phyloP scores from a whole-genome alignment of 768 basidiomycete species.

The Ramaria sp. region DNA sequence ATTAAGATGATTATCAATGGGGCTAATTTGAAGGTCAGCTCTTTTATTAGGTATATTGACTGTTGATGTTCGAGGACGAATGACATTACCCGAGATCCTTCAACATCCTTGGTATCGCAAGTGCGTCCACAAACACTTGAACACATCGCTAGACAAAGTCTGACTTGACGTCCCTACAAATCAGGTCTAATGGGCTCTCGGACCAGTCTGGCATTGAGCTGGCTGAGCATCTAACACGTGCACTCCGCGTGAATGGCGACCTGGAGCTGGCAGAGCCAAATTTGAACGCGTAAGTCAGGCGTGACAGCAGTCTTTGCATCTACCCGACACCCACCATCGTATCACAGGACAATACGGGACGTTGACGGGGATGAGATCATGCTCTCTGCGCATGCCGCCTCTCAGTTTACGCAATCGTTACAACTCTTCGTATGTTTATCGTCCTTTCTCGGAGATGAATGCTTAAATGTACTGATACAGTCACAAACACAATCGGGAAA shows the following conservation, averaged over 20 bases:
- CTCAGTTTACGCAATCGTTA: conserved; percentile 73
- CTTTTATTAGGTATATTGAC: conserved; percentile 67
- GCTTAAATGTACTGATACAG: conserved; percentile 25
- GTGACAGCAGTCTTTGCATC: neutral
- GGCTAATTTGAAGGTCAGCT: conserved; percentile 31
- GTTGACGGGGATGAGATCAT: conserved; percentile 52
- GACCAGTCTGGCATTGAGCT: conserved; percentile 39
- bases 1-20: neutral
- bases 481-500: conserved; percentile 73
- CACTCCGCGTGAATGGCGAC: conserved; percentile 62
- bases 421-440: conserved; percentile 62
- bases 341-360: conserved; percentile 27
- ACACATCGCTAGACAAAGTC: neutral
- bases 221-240: conserved; percentile 60
- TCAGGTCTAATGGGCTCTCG: conserved; percentile 63
- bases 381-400: conserved; percentile 41
- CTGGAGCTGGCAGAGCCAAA: conserved; percentile 59
- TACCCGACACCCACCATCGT: neutral
- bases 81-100: conserved; percentile 48
- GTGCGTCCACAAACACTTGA: conserved; percentile 22
- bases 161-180: neutral
- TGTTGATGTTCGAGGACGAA: conserved; percentile 54
- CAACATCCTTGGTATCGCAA: conserved; percentile 68
- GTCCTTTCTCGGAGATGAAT: neutral
- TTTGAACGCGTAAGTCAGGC: conserved; percentile 23